Conservation (phyloP, 441 rosid genomes). For the Raphanus hybrid region DNA sequence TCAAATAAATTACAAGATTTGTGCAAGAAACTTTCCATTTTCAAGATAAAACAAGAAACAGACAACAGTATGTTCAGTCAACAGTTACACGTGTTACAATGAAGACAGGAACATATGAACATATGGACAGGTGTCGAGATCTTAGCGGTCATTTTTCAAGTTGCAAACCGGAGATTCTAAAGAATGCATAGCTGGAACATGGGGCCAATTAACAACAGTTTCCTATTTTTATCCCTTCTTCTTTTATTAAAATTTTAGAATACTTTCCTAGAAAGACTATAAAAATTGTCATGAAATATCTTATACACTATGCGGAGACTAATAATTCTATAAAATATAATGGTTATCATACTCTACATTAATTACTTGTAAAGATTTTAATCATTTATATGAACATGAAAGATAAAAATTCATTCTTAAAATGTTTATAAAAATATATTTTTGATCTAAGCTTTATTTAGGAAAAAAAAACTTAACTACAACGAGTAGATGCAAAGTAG, state of each 20-base stretch:
- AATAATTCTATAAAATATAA: background rate
- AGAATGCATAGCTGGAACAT: constrained; percentile 11
- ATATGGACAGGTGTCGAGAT: background rate
- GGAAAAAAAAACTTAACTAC: background rate
- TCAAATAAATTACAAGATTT: background rate
- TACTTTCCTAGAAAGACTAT: background rate
- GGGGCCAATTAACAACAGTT: background rate
- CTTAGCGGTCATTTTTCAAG: background rate
- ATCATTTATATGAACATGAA: background rate
- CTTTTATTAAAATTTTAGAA: background rate
- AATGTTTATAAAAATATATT: background rate
- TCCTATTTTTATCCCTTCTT: background rate
- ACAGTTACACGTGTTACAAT: constrained; percentile 25
- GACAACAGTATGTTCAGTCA: constrained; percentile 34
- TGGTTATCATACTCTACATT: background rate
- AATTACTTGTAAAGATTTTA: background rate
- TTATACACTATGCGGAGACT: background rate
- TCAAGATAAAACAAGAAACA: constrained; percentile 26
- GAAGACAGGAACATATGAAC: background rate
- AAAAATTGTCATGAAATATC: background rate
- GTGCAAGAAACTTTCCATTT: constrained; percentile 11
- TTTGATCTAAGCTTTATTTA: background rate
- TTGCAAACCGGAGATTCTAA: constrained; percentile 29
- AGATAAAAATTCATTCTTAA: background rate
- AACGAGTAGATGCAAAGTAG: background rate